phyloP scores from a whole-genome alignment of 202 grass and related monocot species.

The Zizania palustris region DNA sequence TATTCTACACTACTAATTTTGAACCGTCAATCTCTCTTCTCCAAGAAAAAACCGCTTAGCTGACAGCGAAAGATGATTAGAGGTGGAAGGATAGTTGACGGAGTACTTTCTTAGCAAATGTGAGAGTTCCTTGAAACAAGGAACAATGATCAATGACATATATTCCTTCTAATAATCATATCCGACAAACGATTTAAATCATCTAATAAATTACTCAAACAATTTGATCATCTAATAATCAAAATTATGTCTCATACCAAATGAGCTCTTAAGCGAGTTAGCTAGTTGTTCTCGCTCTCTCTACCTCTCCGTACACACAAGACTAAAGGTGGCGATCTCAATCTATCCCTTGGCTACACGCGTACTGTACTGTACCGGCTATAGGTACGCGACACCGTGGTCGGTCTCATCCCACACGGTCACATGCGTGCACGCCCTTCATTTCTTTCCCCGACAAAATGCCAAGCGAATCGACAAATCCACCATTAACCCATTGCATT shows the following conservation, averaged over 20 bases:
- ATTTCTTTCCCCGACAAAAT: neutral
- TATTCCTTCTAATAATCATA: too few relatives aligned
- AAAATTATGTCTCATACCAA: too few relatives aligned
- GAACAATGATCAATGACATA: neutral
- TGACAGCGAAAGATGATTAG: too few relatives aligned
- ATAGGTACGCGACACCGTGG: neutral
- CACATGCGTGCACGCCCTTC: neutral
- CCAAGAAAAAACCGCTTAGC: too few relatives aligned
- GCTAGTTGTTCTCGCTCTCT: neutral
- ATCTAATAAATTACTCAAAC: too few relatives aligned
- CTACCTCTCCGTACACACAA: neutral
- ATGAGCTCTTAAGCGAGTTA: neutral
- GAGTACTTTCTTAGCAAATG: too few relatives aligned
- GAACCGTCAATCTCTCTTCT: too few relatives aligned
- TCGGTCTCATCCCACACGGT: neutral
- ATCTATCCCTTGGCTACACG: constrained; percentile 11
- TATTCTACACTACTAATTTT: too few relatives aligned
- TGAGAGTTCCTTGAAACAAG: neutral
- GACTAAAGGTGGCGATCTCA: neutral
- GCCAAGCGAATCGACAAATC: constrained; percentile 40
- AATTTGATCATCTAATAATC: too few relatives aligned
- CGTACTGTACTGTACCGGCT: neutral
- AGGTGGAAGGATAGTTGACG: too few relatives aligned
- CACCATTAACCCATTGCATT: constrained; percentile 23
- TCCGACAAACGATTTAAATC: too few relatives aligned